Evolutionary conservation across 345 rosid genomes (phyloP).

Genomic region (Rhodomyrtus tomentosa): DNA sequence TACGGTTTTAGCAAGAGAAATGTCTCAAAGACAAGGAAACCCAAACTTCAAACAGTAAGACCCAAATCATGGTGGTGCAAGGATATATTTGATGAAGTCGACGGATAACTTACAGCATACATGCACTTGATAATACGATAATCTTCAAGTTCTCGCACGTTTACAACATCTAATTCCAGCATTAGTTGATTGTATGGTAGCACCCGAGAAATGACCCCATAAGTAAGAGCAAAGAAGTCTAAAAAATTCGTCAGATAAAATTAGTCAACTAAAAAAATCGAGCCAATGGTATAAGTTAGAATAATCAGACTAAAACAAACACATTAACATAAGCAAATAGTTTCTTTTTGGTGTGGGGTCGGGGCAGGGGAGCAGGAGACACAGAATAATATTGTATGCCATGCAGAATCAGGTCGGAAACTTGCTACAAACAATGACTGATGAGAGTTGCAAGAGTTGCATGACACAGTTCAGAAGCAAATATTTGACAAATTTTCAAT

Average conservation of each 20-base stretch:
- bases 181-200: slow-evolving; percentile 76
- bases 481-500: not conserved
- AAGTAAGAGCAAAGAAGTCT: not conserved
- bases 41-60: not conserved
- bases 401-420: not conserved
- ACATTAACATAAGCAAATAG: not conserved
- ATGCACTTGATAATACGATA: slow-evolving; percentile 95
- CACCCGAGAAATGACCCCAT: slow-evolving; percentile 32
- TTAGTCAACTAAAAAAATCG: not conserved
- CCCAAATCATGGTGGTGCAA: not conserved
- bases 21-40: not conserved
- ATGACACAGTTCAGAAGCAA: not conserved
- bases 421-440: not conserved
- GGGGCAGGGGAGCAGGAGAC: not conserved
- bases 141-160: slow-evolving; percentile 97
- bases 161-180: slow-evolving; percentile 79
- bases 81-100: not conserved
- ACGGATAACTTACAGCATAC: slow-evolving; percentile 62
- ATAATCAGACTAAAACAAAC: not conserved
- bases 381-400: not conserved
- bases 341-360: not conserved
- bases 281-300: not conserved
- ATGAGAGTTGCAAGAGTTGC: not conserved
- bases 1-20: not conserved
- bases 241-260: not conserved